Conservation (phyloP, 2,329 filamentous ascomycete species). For the Fusarium algeriense region DNA sequence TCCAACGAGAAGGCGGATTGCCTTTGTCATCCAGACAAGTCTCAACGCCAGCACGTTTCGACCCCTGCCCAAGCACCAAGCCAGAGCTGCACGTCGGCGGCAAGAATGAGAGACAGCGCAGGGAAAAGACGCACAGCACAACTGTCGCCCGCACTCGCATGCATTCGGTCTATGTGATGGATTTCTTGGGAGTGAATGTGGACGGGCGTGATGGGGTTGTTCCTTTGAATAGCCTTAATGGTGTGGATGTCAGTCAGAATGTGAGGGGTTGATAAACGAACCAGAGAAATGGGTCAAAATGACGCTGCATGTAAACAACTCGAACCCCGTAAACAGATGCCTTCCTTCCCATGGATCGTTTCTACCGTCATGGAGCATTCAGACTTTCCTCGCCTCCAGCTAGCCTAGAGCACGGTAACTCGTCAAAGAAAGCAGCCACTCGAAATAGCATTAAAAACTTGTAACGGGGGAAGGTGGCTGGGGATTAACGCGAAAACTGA, state of each 20-base stretch:
- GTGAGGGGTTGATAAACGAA: constrained; percentile 29
- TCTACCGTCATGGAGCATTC: background rate
- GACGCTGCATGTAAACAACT: constrained; percentile 37
- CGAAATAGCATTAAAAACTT: background rate
- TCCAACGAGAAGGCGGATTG: constrained; percentile 33
- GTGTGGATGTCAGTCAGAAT: constrained; percentile 8
- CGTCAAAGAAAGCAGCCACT: background rate
- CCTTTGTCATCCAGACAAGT: constrained; percentile 18
- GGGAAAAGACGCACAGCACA: constrained; percentile 9
- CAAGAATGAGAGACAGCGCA: constrained; percentile 35
- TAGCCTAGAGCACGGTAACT: constrained; percentile 1
- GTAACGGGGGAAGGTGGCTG: constrained; percentile 21
- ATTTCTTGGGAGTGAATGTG: constrained; percentile 10
- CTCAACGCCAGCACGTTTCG: constrained; percentile 34
- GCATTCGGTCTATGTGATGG: constrained; percentile 13
- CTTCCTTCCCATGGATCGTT: background rate
- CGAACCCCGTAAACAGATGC: constrained; percentile 6
- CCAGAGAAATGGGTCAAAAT: constrained; percentile 33
- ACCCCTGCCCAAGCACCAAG: constrained; percentile 32
- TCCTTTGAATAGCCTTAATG: constrained; percentile 16
- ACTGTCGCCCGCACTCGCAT: constrained; percentile 26
- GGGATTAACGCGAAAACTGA: constrained; percentile 22
- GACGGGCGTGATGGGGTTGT: constrained; percentile 9
- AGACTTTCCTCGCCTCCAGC: constrained; percentile 18
- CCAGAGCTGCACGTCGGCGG: constrained; percentile 33